A percentile compares a stretch with the other conserved stretches of the same genome.
phyloP scores from a whole-genome alignment of 225 moss, liverwort and hornwort species.

The Sphagnum tenellum region DNA sequence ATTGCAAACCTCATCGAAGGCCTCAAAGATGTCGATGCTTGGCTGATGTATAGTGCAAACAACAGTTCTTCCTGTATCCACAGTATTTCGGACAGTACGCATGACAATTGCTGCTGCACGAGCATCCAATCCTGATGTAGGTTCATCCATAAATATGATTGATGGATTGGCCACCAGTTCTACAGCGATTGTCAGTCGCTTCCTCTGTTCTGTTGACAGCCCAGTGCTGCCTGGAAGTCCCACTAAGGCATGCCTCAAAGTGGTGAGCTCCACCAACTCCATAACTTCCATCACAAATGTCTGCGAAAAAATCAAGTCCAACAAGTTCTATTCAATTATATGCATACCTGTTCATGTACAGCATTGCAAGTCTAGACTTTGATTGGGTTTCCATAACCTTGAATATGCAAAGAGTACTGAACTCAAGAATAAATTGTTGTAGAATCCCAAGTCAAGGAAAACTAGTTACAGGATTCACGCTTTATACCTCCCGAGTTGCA shows the following conservation, averaged over 20 bases:
- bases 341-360: not conserved
- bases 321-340: not conserved
- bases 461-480: too few relatives aligned
- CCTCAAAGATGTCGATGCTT: constrained; percentile 96
- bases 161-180: constrained; percentile 92
- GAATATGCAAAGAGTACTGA: too few relatives aligned
- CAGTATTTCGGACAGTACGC: constrained; percentile 94
- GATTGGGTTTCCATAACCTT: too few relatives aligned
- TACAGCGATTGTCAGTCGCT: constrained; percentile 85
- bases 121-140: constrained; percentile 92
- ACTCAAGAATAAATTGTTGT: too few relatives aligned
- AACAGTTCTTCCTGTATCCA: constrained; percentile 91
- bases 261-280: constrained; percentile 72
- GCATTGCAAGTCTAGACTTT: not conserved
- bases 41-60: constrained; percentile 98
- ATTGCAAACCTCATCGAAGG: constrained; percentile 75
- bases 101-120: constrained; percentile 97
- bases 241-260: constrained; percentile 55
- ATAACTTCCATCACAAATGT: constrained; percentile 87
- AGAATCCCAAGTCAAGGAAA: too few relatives aligned
- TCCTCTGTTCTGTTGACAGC: constrained; percentile 89
- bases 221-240: constrained; percentile 94
- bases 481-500: constrained; percentile 45
- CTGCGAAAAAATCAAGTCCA: constrained; percentile 13
- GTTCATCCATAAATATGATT: constrained; percentile 97